These are phyloP conservation scores for Porcisia deanei DNA, from an alignment of 208 protist species.

Conservation along the genomic window DNA sequence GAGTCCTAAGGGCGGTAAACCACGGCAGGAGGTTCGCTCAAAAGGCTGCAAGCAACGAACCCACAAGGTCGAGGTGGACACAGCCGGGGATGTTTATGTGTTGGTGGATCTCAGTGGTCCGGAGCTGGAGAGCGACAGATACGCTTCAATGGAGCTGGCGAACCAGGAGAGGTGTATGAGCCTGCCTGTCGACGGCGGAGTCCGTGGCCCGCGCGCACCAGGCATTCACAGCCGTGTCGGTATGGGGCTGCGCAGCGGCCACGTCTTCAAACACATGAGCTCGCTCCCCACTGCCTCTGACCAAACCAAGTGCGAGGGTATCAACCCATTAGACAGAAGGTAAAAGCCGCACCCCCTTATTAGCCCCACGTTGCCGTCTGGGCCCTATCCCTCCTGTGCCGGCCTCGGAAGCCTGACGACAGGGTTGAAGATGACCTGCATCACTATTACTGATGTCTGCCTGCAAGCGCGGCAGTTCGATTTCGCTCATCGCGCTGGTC, in stretches of 20 bases:
- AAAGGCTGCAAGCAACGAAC: conserved; percentile 90
- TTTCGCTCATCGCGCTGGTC: conserved; percentile 36
- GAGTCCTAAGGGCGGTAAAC: conserved; percentile 31
- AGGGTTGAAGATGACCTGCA: conserved; percentile 38
- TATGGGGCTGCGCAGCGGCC: conserved; percentile 46
- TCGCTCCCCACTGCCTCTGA: not conserved
- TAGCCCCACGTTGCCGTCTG: conserved; percentile 2
- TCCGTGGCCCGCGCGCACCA: conserved; percentile 4
- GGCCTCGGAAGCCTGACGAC: not conserved
- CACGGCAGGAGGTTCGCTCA: conserved; percentile 47
- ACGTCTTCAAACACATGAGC: conserved; percentile 48
- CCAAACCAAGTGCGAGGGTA: not conserved
- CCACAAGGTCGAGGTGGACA: conserved; percentile 62
- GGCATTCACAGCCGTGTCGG: conserved; percentile 50
- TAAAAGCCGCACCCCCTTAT: conserved; percentile 19
- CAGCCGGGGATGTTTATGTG: conserved; percentile 72
- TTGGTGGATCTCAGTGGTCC: conserved; percentile 52
- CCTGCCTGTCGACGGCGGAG: conserved; percentile 31
- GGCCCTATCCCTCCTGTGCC: not conserved
- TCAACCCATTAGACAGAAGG: conserved; percentile 15
- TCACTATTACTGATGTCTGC: conserved; percentile 41
- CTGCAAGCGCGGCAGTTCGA: conserved; percentile 53
- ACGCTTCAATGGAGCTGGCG: conserved; percentile 75
- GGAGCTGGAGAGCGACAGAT: conserved; percentile 67
- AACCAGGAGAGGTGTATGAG: conserved; percentile 59